phyloP scores from a whole-genome alignment of 148 eudicot genomes.

The Persicaria tinctoria region DNA sequence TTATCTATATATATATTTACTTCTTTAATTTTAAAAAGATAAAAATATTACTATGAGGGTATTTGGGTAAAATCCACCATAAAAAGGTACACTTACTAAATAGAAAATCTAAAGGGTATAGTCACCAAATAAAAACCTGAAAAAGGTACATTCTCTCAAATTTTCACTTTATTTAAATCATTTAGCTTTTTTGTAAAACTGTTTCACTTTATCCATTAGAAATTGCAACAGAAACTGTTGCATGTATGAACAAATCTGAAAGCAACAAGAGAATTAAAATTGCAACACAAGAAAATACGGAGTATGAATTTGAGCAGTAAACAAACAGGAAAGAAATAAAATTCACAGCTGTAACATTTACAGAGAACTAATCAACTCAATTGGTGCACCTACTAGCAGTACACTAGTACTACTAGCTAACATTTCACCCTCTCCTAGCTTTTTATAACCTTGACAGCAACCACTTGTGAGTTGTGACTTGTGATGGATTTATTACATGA shows the following conservation, averaged over 20 bases:
- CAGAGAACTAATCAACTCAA: neutral
- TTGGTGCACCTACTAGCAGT: neutral
- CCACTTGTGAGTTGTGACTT: neutral
- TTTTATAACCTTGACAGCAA: slow-evolving; percentile 10
- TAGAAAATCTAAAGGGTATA: no score
- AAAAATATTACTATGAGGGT: no score
- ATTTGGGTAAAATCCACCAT: no score
- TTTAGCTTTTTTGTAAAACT: no score
- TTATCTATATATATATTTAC: no score
- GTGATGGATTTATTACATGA: slow-evolving; percentile 1
- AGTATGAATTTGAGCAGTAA: neutral
- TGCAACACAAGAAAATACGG: neutral
- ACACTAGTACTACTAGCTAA: neutral
- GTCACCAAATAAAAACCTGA: no score
- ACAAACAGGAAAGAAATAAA: neutral
- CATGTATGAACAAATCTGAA: neutral
- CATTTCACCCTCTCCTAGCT: neutral
- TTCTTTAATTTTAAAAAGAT: no score
- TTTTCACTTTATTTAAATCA: no score
- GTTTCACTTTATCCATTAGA: no score
- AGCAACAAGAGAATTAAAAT: neutral
- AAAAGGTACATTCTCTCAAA: no score
- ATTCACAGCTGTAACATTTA: neutral
- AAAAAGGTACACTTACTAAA: no score
- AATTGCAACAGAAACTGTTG: no score